Evolutionary conservation across 805 yeast genomes (phyloP), one percentile per base, ranked within the genome.

Genomic region (Kuraishia cidri): DNA sequence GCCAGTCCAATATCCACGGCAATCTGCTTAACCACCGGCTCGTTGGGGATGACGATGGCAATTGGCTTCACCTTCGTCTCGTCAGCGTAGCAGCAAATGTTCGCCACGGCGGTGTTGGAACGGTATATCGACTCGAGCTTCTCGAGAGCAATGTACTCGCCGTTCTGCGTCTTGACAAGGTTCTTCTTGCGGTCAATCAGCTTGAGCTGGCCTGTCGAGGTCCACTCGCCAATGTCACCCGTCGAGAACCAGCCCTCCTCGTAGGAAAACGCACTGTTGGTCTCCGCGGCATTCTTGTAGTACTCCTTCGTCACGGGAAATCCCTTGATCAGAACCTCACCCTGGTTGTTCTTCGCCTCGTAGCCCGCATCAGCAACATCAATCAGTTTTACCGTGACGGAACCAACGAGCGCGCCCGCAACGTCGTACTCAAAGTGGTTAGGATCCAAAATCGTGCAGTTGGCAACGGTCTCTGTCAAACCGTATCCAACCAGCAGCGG

Each of bases 171-270:
- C 71, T 92, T 92, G 47, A 92, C 94, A 59, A 92, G 69, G 58
- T 92, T 92, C 77, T 92, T 92, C 68, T 76, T 84, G 56, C 98
- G 82, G 63, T 92, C 98, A 55, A 92, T 83, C 39, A 92, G 66
- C 52, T 71, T 75, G 51, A 92, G 67, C 37, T 75, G 79, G 43
- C 97, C 97, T 42, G 66, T 69, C 18, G 75, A 39, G 27, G 88
- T 71, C 94, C 96, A 86, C 65, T 85, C 87, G 52, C 90, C 96
- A 58, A 92, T 86, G 58, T 92, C 98, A 58, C 98, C 98, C 22
- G 97, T 92, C 54, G 66, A 71, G 67, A 92, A 92, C 97, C 97
- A 92, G 16, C 88, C 94, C 46, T 83, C 88, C 39, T 80, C 82
- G 34, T 76, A 68, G 30, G 69, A 65, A 48, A 82, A 76, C 1